Evolutionary conservation across 345 rosid species (phyloP).

Genomic region (Hibiscus tridactylites): DNA sequence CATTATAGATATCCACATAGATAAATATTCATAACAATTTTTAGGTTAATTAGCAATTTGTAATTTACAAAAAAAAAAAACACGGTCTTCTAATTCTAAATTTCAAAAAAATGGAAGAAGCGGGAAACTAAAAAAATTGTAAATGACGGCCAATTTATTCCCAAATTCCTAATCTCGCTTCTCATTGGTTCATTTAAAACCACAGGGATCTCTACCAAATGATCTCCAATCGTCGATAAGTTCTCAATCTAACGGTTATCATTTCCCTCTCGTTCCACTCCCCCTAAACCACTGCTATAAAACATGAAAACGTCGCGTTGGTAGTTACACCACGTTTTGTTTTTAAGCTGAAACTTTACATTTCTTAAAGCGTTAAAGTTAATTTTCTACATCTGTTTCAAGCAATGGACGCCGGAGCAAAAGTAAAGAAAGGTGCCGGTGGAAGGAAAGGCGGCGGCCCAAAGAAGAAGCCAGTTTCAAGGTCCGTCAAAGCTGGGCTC

Average conservation of each 20-base stretch:
- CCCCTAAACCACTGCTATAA: neutral
- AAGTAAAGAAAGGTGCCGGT: conserved; percentile 53
- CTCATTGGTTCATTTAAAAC: neutral
- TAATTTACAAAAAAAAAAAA: neutral
- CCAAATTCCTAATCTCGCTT: neutral
- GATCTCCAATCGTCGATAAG: neutral
- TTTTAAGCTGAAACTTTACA: neutral
- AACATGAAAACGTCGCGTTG: neutral
- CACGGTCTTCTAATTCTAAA: neutral
- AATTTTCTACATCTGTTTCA: neutral
- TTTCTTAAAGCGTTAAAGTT: neutral
- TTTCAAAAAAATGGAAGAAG: neutral
- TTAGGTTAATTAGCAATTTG: no score
- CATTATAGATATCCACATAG: no score
- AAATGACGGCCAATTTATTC: neutral
- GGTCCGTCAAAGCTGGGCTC: conserved; percentile 62
- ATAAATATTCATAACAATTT: no score
- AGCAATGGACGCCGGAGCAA: conserved; percentile 44
- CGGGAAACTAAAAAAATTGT: neutral
- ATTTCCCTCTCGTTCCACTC: neutral
- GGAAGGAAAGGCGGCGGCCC: conserved; percentile 72
- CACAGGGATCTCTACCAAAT: neutral
- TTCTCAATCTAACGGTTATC: neutral
- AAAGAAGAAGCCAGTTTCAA: conserved; percentile 64
- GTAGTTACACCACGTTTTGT: neutral